Conservation (phyloP, 176 grass and related monocot genomes). For the Melocanna baccifera region DNA sequence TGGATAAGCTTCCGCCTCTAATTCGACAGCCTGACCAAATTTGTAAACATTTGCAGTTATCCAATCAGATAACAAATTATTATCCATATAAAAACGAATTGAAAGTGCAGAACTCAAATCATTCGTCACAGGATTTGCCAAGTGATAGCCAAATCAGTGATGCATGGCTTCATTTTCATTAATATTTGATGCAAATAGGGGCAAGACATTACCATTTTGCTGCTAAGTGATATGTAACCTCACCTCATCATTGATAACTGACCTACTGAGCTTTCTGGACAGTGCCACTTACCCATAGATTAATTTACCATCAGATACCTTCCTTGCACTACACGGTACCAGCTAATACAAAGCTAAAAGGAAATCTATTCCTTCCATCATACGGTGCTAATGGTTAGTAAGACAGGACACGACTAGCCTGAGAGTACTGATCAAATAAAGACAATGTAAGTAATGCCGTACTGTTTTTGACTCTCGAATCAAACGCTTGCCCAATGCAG, state of each 20-base stretch:
- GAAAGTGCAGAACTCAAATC: background rate
- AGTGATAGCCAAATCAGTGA: background rate
- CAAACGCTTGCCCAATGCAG: background rate
- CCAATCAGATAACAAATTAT: background rate
- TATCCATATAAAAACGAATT: background rate
- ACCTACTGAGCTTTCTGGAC: background rate
- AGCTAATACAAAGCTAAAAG: background rate
- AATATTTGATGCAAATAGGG: background rate
- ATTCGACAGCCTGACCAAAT: conserved; percentile 68
- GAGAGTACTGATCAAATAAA: background rate
- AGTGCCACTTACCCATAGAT: background rate
- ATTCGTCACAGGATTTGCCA: background rate
- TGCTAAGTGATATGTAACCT: background rate
- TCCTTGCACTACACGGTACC: background rate
- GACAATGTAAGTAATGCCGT: background rate
- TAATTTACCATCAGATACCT: background rate
- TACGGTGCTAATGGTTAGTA: background rate
- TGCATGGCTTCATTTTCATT: background rate
- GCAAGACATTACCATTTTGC: background rate
- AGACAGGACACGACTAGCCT: background rate
- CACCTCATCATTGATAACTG: background rate
- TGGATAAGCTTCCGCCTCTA: conserved; percentile 89
- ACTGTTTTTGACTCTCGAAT: background rate
- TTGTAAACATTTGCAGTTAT: conserved; percentile 8
- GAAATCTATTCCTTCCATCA: background rate